These are phyloP conservation scores for Phytophthora cryptogea DNA, from an alignment of 352 stramenopile genomes.

Conservation along the genomic window DNA sequence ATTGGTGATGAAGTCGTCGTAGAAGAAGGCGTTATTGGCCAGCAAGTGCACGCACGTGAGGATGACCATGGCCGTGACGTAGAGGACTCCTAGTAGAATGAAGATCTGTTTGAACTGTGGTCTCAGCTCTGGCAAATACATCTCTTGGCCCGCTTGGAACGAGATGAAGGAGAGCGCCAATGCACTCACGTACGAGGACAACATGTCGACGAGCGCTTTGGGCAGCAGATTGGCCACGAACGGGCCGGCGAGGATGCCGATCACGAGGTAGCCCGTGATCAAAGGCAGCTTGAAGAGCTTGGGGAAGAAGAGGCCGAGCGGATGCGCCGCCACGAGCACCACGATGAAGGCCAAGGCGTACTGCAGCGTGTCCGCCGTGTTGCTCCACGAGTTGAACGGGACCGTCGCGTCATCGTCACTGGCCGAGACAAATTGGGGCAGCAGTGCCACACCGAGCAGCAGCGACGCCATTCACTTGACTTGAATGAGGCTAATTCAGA, in stretches of 20 bases:
- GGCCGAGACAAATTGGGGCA: neutral
- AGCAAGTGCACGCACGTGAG: conserved; percentile 48
- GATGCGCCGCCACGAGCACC: conserved; percentile 45
- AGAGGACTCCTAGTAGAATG: conserved; percentile 51
- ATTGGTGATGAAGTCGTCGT: conserved; percentile 43
- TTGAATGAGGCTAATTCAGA: conserved; percentile 14
- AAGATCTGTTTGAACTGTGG: conserved; percentile 69
- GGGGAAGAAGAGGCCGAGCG: conserved; percentile 31
- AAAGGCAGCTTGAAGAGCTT: conserved; percentile 33
- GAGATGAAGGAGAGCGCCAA: conserved; percentile 78
- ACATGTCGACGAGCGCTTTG: conserved; percentile 23
- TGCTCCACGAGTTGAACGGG: conserved; percentile 49
- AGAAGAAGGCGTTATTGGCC: conserved; percentile 65
- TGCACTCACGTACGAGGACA: conserved; percentile 53
- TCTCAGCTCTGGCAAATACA: conserved; percentile 65
- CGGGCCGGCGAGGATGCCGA: conserved; percentile 30
- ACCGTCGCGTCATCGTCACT: conserved; percentile 29
- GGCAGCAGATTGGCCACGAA: conserved; percentile 33
- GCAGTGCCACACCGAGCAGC: neutral
- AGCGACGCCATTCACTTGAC: conserved; percentile 1
- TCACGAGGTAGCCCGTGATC: conserved; percentile 32
- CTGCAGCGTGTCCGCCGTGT: conserved; percentile 50
- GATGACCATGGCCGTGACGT: conserved; percentile 59
- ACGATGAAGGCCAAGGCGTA: conserved; percentile 57
- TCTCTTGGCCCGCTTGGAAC: conserved; percentile 74